Evolutionary conservation across 129 eudicot species (phyloP).

Genomic region (Helianthus tuberosus): DNA sequence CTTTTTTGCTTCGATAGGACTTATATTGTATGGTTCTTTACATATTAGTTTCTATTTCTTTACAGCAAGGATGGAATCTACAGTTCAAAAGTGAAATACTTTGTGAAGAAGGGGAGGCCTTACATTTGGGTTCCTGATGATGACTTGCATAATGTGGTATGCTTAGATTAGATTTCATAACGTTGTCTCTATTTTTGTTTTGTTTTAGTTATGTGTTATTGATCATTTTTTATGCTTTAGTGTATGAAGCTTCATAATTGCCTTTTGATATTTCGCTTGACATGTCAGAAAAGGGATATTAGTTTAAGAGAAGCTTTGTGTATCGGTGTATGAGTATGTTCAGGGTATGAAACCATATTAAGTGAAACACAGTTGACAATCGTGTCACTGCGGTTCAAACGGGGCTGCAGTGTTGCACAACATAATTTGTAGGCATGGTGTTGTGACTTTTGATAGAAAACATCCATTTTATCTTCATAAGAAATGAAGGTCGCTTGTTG

Average conservation of each 20-base stretch:
- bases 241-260: background rate
- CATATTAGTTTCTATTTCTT: background rate
- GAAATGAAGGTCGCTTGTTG: background rate
- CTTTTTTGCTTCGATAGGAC: background rate
- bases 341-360: background rate
- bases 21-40: background rate
- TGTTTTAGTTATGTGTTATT: background rate
- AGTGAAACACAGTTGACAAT: background rate
- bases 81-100: constrained; percentile 76
- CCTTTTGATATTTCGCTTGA: too few relatives aligned
- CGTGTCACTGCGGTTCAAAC: too few relatives aligned
- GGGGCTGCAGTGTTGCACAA: background rate
- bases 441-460: too few relatives aligned
- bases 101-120: constrained; percentile 73
- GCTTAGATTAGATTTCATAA: background rate
- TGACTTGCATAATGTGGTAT: constrained; percentile 84
- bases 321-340: too few relatives aligned
- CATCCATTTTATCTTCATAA: background rate
- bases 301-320: background rate
- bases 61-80: constrained; percentile 72
- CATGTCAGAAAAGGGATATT: background rate
- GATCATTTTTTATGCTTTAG: background rate
- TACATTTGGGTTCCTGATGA: constrained; percentile 84
- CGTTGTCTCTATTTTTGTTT: background rate
- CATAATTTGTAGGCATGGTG: background rate